Conservation (phyloP, 352 stramenopile species). For the Phytopythium vexans region DNA sequence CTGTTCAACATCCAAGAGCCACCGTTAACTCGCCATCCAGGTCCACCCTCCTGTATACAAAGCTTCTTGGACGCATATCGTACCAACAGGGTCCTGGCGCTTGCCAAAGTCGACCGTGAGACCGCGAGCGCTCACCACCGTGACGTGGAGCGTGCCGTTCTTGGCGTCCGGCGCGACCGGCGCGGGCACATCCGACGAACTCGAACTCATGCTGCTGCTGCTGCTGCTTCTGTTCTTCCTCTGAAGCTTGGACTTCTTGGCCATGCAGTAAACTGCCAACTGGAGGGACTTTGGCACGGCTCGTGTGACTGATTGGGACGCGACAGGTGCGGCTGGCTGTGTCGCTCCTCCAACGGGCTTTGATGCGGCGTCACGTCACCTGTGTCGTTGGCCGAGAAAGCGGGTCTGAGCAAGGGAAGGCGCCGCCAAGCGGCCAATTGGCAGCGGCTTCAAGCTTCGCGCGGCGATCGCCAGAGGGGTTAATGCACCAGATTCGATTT, state of each 20-base stretch:
- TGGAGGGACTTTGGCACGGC: slow-evolving; percentile 10
- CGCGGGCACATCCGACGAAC: slow-evolving; percentile 4
- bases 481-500: not conserved
- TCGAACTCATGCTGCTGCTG: slow-evolving; percentile 1
- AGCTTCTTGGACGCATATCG: not conserved
- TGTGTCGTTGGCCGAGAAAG: too few relatives aligned
- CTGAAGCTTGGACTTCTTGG: slow-evolving; percentile 17
- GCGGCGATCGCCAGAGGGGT: too few relatives aligned
- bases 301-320: too few relatives aligned
- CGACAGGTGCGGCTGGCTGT: not conserved
- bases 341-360: not conserved
- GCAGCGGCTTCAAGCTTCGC: too few relatives aligned
- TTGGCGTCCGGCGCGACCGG: slow-evolving; percentile 3
- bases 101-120: slow-evolving; percentile 80
- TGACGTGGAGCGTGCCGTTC: slow-evolving; percentile 79
- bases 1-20: slow-evolving; percentile 17
- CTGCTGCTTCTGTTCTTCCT: slow-evolving; percentile 6
- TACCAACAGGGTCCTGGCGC: slow-evolving; percentile 75
- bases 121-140: slow-evolving; percentile 53
- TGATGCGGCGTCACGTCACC: too few relatives aligned
- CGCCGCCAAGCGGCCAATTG: too few relatives aligned
- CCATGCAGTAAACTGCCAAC: slow-evolving; percentile 30
- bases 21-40: slow-evolving; percentile 6
- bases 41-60: not conserved
- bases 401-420: not conserved